Evolutionary conservation across 139 green algal species (phyloP).

Genomic region (Tetraselmis chui): DNA sequence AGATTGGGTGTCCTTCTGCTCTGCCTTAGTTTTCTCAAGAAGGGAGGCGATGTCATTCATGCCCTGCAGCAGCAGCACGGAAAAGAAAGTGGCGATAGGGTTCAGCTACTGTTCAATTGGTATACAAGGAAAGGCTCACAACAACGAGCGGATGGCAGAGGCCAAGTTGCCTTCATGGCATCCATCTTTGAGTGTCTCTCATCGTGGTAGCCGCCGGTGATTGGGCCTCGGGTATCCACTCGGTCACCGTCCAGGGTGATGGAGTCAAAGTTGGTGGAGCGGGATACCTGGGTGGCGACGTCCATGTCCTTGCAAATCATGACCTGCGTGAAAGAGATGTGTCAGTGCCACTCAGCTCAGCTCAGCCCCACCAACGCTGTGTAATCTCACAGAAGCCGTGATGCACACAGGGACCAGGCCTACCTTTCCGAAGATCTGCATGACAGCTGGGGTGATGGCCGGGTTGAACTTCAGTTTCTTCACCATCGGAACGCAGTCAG

Average conservation of each 20-base stretch:
- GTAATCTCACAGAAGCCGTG: background rate
- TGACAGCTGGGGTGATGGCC: background rate
- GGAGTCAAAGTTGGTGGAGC: constrained; percentile 58
- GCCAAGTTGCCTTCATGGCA: constrained; percentile 32
- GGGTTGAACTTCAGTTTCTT: constrained; percentile 60
- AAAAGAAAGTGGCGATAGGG: too few species aligned
- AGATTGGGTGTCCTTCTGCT: background rate
- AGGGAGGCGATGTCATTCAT: constrained; percentile 1
- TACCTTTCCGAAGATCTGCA: background rate
- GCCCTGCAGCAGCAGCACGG: too few species aligned
- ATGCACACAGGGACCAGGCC: background rate
- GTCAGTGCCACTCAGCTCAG: too few species aligned
- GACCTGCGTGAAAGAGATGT: background rate
- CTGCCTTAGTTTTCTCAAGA: constrained; percentile 11
- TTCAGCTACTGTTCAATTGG: too few species aligned
- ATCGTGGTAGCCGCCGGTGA: constrained; percentile 78
- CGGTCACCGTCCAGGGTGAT: constrained; percentile 86
- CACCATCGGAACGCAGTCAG: constrained; percentile 67
- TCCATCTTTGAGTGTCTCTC: constrained; percentile 37
- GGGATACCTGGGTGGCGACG: constrained; percentile 36
- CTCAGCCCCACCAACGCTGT: too few species aligned
- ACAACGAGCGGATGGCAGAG: too few species aligned
- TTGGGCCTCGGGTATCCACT: constrained; percentile 57
- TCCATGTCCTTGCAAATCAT: constrained; percentile 64
- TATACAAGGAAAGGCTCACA: too few species aligned